phyloP scores from a whole-genome alignment of 208 protist species.

The Trichomonas vaginalis region DNA sequence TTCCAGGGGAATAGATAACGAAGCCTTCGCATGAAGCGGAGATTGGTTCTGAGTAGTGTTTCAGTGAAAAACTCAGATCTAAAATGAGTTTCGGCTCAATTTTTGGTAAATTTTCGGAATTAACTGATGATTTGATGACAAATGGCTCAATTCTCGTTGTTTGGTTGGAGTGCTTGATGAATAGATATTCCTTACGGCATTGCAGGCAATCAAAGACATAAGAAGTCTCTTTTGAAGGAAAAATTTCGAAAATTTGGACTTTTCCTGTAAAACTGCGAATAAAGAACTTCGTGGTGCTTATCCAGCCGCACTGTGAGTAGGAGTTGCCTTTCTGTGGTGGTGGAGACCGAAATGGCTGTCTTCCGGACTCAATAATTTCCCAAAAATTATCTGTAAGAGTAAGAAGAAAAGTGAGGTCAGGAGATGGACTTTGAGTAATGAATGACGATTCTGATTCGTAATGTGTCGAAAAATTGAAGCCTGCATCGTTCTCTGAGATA shows the following conservation, averaged over 20 bases:
- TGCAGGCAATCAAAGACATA: not conserved
- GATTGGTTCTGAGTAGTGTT: not conserved
- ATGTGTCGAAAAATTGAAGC: no score
- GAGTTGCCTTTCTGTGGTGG: no score
- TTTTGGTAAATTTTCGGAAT: no score
- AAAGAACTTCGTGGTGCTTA: not conserved
- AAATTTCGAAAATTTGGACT: not conserved
- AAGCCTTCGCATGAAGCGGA: not conserved
- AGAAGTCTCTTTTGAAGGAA: not conserved
- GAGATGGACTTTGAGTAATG: not conserved
- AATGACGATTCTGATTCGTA: no score
- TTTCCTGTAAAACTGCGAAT: not conserved
- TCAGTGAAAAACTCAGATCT: no score
- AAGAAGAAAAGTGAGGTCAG: not conserved
- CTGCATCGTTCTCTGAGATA: no score
- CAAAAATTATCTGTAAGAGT: not conserved
- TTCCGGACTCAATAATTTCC: not conserved
- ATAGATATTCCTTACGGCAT: not conserved
- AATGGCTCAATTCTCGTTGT: no score
- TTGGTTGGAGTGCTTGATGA: no score
- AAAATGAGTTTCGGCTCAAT: no score
- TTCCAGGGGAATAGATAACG: not conserved
- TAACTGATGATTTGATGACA: no score
- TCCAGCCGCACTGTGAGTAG: not conserved
- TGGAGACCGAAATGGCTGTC: no score